Conservation (phyloP, 106 monocot genomes). For the Acanthochlamys bracteata region DNA sequence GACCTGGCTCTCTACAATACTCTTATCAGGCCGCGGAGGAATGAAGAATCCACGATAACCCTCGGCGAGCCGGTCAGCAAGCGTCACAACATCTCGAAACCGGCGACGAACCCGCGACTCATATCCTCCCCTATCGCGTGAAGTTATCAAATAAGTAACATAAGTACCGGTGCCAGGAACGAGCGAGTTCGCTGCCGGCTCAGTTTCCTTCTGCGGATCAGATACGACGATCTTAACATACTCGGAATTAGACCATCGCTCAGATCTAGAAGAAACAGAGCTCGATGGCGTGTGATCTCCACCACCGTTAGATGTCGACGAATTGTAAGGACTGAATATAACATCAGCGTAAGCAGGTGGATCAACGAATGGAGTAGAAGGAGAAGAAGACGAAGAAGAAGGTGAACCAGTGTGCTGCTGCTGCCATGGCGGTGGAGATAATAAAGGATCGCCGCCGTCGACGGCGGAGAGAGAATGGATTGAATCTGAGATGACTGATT, state of each 20-base stretch:
- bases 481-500: constrained; percentile 15
- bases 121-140: constrained; percentile 13
- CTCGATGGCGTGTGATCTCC: background rate
- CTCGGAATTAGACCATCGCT: constrained; percentile 10
- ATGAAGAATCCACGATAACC: constrained; percentile 72
- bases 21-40: constrained; percentile 85
- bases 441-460: constrained; percentile 2
- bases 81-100: constrained; percentile 86
- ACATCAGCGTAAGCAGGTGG: constrained; percentile 84
- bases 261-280: constrained; percentile 8
- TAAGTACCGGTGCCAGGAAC: constrained; percentile 52
- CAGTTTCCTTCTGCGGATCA: constrained; percentile 65
- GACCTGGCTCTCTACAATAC: constrained; percentile 77
- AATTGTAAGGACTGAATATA: constrained; percentile 29
- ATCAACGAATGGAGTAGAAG: constrained; percentile 38
- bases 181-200: constrained; percentile 48
- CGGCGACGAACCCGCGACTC: constrained; percentile 58
- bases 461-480: constrained; percentile 12
- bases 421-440: constrained; percentile 8
- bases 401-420: background rate
- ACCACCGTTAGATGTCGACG: constrained; percentile 4
- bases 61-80: constrained; percentile 75
- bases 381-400: constrained; percentile 23
- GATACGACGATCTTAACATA: constrained; percentile 65
- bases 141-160: constrained; percentile 65